A percentile compares a stretch with the other conserved stretches of the same genome.
Evolutionary conservation across 441 rosid genomes (phyloP).

Genomic region (Isatis lusitanica): DNA sequence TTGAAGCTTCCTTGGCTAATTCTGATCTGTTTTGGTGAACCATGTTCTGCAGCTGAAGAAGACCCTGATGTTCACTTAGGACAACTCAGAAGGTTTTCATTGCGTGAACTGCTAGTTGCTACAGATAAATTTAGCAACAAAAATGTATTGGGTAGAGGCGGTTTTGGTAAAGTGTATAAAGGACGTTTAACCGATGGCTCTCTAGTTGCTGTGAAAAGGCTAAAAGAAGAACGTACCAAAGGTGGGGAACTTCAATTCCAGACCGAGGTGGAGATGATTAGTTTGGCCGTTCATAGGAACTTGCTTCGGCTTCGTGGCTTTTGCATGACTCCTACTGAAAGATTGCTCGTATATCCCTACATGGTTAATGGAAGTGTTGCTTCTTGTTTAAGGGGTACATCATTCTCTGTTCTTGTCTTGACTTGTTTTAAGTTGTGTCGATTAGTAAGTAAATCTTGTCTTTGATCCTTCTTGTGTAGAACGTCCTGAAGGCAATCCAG

Average conservation of each 20-base stretch:
- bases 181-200: constrained; percentile 78
- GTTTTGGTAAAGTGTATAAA: constrained; percentile 88
- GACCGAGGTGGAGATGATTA: constrained; percentile 89
- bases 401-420: not conserved
- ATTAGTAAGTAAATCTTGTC: constrained; percentile 16
- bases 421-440: not conserved
- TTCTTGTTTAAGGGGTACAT: constrained; percentile 84
- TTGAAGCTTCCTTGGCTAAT: constrained; percentile 22
- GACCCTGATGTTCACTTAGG: constrained; percentile 90
- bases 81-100: constrained; percentile 73
- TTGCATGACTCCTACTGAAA: constrained; percentile 94
- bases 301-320: constrained; percentile 83
- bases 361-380: constrained; percentile 96
- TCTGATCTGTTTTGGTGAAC: constrained; percentile 15
- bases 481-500: constrained; percentile 41
- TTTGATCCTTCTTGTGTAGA: constrained; percentile 36
- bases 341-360: constrained; percentile 83
- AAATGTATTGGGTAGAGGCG: constrained; percentile 76
- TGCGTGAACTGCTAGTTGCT: constrained; percentile 87
- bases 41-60: constrained; percentile 65
- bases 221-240: constrained; percentile 83
- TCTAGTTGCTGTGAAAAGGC: constrained; percentile 83
- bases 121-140: constrained; percentile 73
- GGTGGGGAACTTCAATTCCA: constrained; percentile 91
- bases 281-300: constrained; percentile 90